Percentiles rank a stretch among this genome's conserved stretches.
Conservation (phyloP, 768 basidiomycete species). For the Naematelia aurantialba region DNA sequence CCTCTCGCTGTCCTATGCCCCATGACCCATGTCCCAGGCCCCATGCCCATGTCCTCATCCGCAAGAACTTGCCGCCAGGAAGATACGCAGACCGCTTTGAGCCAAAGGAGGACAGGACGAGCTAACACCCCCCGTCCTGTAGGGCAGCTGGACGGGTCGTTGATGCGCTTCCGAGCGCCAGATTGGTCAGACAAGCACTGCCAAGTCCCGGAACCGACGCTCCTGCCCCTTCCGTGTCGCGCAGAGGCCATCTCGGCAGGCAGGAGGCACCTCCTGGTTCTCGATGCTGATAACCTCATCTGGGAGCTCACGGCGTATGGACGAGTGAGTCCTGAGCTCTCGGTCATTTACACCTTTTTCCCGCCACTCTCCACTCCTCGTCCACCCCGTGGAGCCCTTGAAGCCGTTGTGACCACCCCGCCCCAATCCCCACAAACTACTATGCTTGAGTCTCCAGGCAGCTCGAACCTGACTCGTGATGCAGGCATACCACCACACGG, state of each 20-base stretch:
- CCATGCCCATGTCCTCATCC: neutral
- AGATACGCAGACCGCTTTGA: too few species aligned
- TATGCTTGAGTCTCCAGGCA: neutral
- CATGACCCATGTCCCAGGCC: too few species aligned
- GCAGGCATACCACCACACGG: constrained; percentile 43
- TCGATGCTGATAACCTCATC: constrained; percentile 42
- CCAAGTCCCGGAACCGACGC: constrained; percentile 29
- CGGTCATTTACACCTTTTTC: neutral
- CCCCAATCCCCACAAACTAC: neutral
- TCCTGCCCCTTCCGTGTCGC: constrained; percentile 35
- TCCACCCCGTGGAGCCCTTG: too few species aligned
- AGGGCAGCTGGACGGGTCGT: constrained; percentile 38
- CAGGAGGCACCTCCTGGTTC: constrained; percentile 38
- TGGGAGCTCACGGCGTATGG: constrained; percentile 43
- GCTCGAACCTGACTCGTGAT: too few species aligned
- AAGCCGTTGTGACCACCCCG: neutral
- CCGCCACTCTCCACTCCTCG: too few species aligned
- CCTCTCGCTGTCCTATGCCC: too few species aligned
- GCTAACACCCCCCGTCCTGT: too few species aligned
- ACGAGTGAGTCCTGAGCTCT: constrained; percentile 17
- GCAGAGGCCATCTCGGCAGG: constrained; percentile 32
- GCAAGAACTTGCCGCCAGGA: neutral
- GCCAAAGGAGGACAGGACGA: too few species aligned
- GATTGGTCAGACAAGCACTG: constrained; percentile 32
- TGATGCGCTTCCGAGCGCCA: constrained; percentile 10